Evolutionary conservation across 2,329 filamentous ascomycete species (phyloP), one percentile per base, ranked within the genome.

Genomic region (Monilinia aucupariae): DNA sequence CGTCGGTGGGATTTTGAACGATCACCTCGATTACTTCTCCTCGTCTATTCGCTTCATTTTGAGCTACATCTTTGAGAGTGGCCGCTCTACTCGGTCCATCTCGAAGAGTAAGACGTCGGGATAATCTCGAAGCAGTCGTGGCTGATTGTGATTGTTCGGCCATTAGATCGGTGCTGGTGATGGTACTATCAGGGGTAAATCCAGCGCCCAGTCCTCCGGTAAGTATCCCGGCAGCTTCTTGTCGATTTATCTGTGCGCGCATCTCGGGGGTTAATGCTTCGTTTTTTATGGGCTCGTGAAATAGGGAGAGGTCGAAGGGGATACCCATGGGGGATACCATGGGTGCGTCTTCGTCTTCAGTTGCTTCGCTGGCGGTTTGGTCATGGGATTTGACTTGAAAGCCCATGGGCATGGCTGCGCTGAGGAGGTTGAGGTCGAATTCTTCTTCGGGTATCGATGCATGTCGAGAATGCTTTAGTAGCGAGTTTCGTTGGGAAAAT

Each of bases 21-120:
- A 87, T 79, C 2, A 87, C 81, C 69, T 85, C 79, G 64, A 86
- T 82, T 2, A 85, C 79, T 67, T 85, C 77, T 20, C 83, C 83
- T n/a, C 80, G 76, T 63, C 80, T 80, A 68, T 86, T 85, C 0
- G 85, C 85, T 69, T 85, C 82, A 13, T 75, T 78, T 71, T 87
- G 84, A 0, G 79, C 83, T 22, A 82, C 74, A 25, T 78, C 76
- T 62, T 76, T 79, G 61, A 85, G 74, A 0, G 78, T 81, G 56
- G 78, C 73, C 12, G 70, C 68, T 47, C 78, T 75, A 30, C 50
- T 50, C 20, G 71, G 27, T 6, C 66, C 52, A n/a, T 54, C 64
- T 50, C 68, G 62, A 43, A 70, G 63, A 1, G 72, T 70, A 15
- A 71, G 61, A 37, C 61, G 64, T 9, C 69, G 64, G 13, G 66